Evolutionary conservation across 208 protist species (phyloP).

Genomic region (Spongospora subterranea): DNA sequence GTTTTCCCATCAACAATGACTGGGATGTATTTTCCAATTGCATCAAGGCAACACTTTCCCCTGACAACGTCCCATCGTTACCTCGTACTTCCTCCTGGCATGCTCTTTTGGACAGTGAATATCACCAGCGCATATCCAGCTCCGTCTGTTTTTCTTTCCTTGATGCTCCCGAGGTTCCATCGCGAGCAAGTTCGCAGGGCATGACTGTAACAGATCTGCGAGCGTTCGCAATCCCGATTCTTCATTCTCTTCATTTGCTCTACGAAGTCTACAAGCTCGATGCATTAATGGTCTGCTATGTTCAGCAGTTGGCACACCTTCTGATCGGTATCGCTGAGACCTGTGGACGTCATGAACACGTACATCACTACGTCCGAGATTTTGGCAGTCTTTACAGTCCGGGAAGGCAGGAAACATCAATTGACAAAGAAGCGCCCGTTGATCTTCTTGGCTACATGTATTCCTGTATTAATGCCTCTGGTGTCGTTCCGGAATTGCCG

Average conservation of each 20-base stretch:
- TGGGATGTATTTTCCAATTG: background rate
- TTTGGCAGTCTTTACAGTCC: background rate
- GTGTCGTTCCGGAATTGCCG: background rate
- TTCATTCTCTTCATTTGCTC: constrained; percentile 14
- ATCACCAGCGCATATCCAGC: background rate
- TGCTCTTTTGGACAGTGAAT: background rate
- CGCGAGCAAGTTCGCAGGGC: background rate
- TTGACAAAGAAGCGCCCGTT: background rate
- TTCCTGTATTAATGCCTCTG: background rate
- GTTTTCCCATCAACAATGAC: background rate
- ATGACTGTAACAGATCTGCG: background rate
- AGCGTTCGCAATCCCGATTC: background rate
- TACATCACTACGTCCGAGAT: background rate
- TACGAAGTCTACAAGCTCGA: constrained; percentile 14
- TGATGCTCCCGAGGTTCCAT: background rate
- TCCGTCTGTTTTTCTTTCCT: background rate
- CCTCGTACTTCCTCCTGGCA: background rate
- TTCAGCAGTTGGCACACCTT: background rate
- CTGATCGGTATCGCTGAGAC: background rate
- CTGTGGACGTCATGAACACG: background rate
- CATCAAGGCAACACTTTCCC: background rate
- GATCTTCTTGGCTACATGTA: background rate
- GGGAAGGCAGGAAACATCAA: background rate
- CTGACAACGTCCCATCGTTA: background rate
- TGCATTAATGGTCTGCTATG: background rate